Evolutionary conservation across 2,329 filamentous ascomycete species (phyloP).

Genomic region (Didymosphaeria variabile): DNA sequence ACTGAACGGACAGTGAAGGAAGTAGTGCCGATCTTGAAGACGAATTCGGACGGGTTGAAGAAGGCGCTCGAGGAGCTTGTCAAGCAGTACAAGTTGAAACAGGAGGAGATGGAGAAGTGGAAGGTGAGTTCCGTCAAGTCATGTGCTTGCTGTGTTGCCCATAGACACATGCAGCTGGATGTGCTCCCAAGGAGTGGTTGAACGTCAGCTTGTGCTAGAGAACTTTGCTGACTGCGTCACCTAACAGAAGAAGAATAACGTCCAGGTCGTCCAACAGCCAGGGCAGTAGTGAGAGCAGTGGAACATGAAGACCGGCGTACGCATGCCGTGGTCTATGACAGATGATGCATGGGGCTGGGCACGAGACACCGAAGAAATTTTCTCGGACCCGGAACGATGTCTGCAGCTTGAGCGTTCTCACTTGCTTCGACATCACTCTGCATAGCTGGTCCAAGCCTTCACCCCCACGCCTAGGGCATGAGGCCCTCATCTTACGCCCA

Average conservation of each 20-base stretch:
- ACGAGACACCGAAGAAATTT: slow-evolving; percentile 21
- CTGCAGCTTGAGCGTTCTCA: neutral
- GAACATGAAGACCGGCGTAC: slow-evolving; percentile 20
- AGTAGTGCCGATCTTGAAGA: slow-evolving; percentile 88
- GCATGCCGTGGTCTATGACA: slow-evolving; percentile 26
- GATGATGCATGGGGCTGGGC: slow-evolving; percentile 26
- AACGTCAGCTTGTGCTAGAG: slow-evolving; percentile 4
- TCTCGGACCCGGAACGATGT: neutral
- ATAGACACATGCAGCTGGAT: neutral
- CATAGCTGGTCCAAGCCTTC: neutral
- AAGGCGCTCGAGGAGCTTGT: slow-evolving; percentile 94
- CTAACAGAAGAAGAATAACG: slow-evolving; percentile 84
- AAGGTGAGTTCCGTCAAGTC: slow-evolving; percentile 72
- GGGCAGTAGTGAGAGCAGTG: slow-evolving; percentile 28
- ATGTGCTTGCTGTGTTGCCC: neutral
- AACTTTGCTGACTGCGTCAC: slow-evolving; percentile 24
- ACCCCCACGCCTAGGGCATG: slow-evolving; percentile 3
- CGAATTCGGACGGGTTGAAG: slow-evolving; percentile 91
- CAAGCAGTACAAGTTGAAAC: slow-evolving; percentile 95
- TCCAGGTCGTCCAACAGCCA: slow-evolving; percentile 82
- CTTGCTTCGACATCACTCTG: neutral
- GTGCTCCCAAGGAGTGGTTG: slow-evolving; percentile 5
- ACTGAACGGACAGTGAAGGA: slow-evolving; percentile 94
- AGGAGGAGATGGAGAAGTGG: slow-evolving; percentile 96
- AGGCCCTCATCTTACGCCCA: neutral